Conservation (phyloP, 805 yeast genomes). For the Clavispora asparagi region DNA sequence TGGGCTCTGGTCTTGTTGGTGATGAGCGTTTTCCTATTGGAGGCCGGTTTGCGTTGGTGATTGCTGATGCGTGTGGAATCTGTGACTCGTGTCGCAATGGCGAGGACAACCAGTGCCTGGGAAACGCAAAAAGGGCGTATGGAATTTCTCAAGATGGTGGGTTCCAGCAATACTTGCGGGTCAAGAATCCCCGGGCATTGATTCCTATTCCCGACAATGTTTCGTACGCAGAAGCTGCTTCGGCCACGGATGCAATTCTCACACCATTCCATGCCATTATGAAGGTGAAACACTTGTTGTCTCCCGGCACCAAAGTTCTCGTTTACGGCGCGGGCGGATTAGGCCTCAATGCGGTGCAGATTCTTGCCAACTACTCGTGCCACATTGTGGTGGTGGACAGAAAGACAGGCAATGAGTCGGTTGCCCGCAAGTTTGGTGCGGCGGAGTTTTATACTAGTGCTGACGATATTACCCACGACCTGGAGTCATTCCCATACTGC, state of each 20-base stretch:
- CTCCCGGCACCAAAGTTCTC: constrained; percentile 32
- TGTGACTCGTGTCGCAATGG: constrained; percentile 34
- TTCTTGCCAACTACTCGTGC: constrained; percentile 28
- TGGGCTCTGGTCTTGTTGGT: constrained; percentile 17
- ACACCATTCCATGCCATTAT: constrained; percentile 40
- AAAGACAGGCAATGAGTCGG: constrained; percentile 10
- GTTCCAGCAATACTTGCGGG: constrained; percentile 34
- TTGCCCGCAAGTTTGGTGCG: constrained; percentile 36
- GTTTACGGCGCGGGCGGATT: constrained; percentile 40
- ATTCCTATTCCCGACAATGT: constrained; percentile 38
- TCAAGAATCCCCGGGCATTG: constrained; percentile 29
- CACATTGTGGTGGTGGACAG: constrained; percentile 30
- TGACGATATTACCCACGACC: constrained; percentile 17
- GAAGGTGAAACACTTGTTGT: constrained; percentile 24
- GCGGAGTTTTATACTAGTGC: constrained; percentile 34
- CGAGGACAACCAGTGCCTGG: constrained; percentile 25
- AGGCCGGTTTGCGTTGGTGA: constrained; percentile 24
- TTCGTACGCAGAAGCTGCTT: constrained; percentile 35
- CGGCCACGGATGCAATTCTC: constrained; percentile 37
- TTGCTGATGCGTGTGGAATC: constrained; percentile 29
- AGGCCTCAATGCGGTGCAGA: constrained; percentile 40
- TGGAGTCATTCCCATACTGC: constrained; percentile 30
- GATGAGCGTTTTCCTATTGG: constrained; percentile 25
- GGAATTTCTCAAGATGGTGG: constrained; percentile 39
- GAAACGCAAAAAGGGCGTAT: constrained; percentile 17